Conservation (phyloP, 73 alveolate species). For the Paramecium octaurelia region DNA sequence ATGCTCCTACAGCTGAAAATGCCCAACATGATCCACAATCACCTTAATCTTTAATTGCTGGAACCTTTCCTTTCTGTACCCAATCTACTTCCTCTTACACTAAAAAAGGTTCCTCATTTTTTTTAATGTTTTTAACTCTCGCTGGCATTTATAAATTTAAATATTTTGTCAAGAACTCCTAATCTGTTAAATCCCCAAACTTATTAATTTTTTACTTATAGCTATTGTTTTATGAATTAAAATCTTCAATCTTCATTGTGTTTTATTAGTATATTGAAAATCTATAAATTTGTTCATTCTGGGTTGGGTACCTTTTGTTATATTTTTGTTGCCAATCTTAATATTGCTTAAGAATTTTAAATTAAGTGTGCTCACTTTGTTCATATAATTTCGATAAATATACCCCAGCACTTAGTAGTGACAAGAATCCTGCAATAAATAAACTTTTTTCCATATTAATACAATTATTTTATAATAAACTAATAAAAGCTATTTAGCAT, state of each 20-base stretch:
- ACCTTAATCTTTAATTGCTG: constrained; percentile 69
- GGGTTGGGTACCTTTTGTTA: background rate
- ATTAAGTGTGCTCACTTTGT: background rate
- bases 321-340: background rate
- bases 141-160: background rate
- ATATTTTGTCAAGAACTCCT: background rate
- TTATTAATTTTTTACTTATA: background rate
- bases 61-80: background rate
- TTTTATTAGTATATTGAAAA: background rate
- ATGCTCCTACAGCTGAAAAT: constrained; percentile 81
- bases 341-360: background rate
- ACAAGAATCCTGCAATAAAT: background rate
- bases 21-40: constrained; percentile 90
- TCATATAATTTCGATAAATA: background rate
- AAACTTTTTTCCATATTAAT: background rate
- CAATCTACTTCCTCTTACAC: background rate
- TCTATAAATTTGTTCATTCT: background rate
- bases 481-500: background rate
- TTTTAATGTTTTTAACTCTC: background rate
- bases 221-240: background rate
- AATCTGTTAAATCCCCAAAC: background rate
- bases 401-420: background rate
- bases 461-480: background rate
- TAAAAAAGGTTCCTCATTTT: background rate
- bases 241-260: background rate